phyloP scores from a whole-genome alignment of 2,329 filamentous ascomycete genomes.

The Pestalotiopsis sp. region DNA sequence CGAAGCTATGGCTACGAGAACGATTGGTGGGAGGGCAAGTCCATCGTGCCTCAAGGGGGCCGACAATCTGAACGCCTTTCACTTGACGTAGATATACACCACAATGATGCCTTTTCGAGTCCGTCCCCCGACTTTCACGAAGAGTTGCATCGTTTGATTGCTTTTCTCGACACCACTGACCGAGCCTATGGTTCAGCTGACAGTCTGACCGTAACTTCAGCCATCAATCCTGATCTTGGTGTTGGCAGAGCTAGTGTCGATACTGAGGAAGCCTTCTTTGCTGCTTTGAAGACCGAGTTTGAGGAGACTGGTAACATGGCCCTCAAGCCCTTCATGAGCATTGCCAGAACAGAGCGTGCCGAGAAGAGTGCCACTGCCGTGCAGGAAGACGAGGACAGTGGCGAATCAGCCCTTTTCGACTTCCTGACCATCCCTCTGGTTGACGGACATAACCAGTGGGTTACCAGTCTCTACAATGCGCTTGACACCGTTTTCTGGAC shows the following conservation, averaged over 20 bases:
- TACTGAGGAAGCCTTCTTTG: conserved; percentile 44
- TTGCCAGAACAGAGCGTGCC: not conserved
- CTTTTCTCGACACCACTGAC: conserved; percentile 61
- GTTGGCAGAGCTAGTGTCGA: conserved; percentile 37
- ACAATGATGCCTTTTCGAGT: not conserved
- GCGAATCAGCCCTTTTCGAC: conserved; percentile 38
- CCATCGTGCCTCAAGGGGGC: conserved; percentile 36
- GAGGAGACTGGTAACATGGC: conserved; percentile 19
- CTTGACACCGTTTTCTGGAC: conserved; percentile 50
- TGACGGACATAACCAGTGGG: conserved; percentile 34
- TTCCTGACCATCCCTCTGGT: conserved; percentile 42
- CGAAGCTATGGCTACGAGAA: conserved; percentile 54
- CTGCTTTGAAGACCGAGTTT: conserved; percentile 22
- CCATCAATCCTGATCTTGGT: conserved; percentile 28
- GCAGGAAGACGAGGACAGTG: conserved; percentile 22
- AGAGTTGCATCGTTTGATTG: conserved; percentile 63
- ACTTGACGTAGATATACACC: no score
- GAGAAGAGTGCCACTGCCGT: not conserved
- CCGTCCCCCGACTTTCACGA: conserved; percentile 42
- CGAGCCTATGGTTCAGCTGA: conserved; percentile 60
- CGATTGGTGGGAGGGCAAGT: conserved; percentile 63
- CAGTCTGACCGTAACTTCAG: conserved; percentile 39
- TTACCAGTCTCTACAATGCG: conserved; percentile 47
- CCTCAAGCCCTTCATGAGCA: not conserved
- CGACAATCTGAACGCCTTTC: conserved; percentile 28